phyloP scores from a whole-genome alignment of 2,329 filamentous ascomycete species.

The Aspergillus calidoustus region DNA sequence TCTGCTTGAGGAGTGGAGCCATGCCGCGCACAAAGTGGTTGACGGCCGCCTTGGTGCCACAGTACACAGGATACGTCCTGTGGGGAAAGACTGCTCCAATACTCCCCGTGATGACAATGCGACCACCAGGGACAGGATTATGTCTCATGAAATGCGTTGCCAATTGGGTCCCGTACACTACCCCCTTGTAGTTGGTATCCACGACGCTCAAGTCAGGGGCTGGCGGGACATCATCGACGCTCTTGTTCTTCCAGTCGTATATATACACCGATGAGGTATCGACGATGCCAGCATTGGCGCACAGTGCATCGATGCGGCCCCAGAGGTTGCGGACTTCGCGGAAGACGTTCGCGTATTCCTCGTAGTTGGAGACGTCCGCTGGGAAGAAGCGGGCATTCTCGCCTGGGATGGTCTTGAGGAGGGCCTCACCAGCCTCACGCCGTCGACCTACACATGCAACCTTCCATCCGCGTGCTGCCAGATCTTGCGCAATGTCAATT shows the following conservation, averaged over 20 bases:
- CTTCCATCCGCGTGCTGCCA: constrained; percentile 40
- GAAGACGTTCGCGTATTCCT: constrained; percentile 51
- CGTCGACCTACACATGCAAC: constrained; percentile 46
- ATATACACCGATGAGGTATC: constrained; percentile 54
- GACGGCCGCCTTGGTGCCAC: constrained; percentile 56
- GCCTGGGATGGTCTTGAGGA: constrained; percentile 36
- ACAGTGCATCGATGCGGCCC: constrained; percentile 54
- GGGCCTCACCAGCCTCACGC: constrained; percentile 34
- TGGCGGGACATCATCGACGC: constrained; percentile 43
- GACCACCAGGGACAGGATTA: constrained; percentile 50
- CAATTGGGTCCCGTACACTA: constrained; percentile 55
- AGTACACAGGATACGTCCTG: constrained; percentile 54
- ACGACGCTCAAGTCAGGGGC: constrained; percentile 52
- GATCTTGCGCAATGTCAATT: constrained; percentile 44
- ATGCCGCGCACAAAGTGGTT: constrained; percentile 47
- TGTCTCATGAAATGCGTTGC: constrained; percentile 60
- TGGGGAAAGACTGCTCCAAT: constrained; percentile 52
- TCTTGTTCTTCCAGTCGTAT: constrained; percentile 38
- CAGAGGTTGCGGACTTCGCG: constrained; percentile 48
- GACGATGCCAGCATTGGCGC: constrained; percentile 57
- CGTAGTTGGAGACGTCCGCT: constrained; percentile 54
- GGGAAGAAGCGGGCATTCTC: constrained; percentile 49
- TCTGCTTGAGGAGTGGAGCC: constrained; percentile 47
- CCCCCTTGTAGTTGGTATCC: constrained; percentile 57
- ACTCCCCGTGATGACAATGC: constrained; percentile 52